Conservation (phyloP, 2,329 filamentous ascomycete genomes). For the Cadophora sp. region DNA sequence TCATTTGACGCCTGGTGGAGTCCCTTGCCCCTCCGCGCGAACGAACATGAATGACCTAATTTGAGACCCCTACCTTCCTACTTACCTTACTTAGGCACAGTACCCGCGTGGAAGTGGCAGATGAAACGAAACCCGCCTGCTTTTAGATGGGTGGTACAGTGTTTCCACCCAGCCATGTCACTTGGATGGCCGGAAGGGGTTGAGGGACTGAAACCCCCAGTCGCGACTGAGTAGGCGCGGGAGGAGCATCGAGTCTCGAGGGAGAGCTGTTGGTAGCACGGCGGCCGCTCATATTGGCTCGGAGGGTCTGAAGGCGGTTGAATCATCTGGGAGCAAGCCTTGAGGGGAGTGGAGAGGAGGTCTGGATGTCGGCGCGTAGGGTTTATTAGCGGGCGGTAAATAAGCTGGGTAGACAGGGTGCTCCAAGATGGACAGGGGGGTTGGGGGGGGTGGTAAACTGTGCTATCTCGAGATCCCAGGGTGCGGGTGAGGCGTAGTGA, state of each 20-base stretch:
- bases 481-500: conserved; percentile 26
- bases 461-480: conserved; percentile 1
- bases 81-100: neutral
- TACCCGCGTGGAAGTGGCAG: conserved; percentile 12
- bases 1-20: conserved; percentile 36
- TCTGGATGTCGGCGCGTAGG: conserved; percentile 29
- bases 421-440: too few relatives aligned
- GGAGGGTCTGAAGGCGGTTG: conserved; percentile 28
- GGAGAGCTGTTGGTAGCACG: conserved; percentile 20
- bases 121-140: conserved; percentile 25
- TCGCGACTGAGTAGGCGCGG: conserved; percentile 27
- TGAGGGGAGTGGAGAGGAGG: conserved; percentile 13
- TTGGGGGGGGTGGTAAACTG: neutral
- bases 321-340: conserved; percentile 24
- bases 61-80: conserved; percentile 28
- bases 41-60: conserved; percentile 29
- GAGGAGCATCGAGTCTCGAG: conserved; percentile 26
- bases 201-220: conserved; percentile 23
- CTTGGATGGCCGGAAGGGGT: conserved; percentile 12
- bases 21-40: neutral
- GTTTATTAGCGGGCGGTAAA: conserved; percentile 33
- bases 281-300: conserved; percentile 29
- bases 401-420: neutral
- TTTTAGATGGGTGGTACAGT: conserved; percentile 13
- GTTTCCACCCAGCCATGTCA: conserved; percentile 13